A percentile compares a stretch with the other conserved stretches of the same genome.
Evolutionary conservation across 257 asterid genomes (phyloP).

Genomic region (Lithospermum erythrorhizon): DNA sequence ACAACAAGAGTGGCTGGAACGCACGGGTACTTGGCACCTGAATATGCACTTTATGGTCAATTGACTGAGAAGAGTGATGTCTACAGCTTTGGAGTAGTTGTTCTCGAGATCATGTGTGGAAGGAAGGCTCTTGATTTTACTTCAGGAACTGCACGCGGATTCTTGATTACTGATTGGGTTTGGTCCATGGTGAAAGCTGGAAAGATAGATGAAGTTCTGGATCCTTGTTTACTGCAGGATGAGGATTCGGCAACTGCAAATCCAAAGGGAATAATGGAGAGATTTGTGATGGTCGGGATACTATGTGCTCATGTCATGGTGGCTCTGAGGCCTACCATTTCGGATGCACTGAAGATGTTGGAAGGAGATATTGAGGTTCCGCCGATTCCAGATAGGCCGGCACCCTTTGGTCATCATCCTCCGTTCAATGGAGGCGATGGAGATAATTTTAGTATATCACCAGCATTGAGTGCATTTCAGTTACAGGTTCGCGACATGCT

Average conservation of each 20-base stretch:
- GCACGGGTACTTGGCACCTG: slow-evolving; percentile 88
- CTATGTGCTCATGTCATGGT: slow-evolving; percentile 93
- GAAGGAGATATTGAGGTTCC: slow-evolving; percentile 91
- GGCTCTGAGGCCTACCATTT: slow-evolving; percentile 75
- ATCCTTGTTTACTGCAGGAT: slow-evolving; percentile 28
- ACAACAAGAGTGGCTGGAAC: slow-evolving; percentile 93
- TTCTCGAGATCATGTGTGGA: slow-evolving; percentile 92
- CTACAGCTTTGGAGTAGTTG: slow-evolving; percentile 79
- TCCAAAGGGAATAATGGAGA: slow-evolving; percentile 63
- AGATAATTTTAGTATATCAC: slow-evolving; percentile 42
- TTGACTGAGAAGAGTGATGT: slow-evolving; percentile 85
- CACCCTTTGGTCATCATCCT: slow-evolving; percentile 63
- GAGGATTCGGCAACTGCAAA: slow-evolving; percentile 37
- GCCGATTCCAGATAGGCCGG: slow-evolving; percentile 63
- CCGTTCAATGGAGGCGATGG: slow-evolving; percentile 29
- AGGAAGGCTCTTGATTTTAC: slow-evolving; percentile 74
- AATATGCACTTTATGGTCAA: slow-evolving; percentile 84
- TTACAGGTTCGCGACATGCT: slow-evolving; percentile 57
- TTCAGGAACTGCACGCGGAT: slow-evolving; percentile 35
- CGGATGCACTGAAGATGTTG: slow-evolving; percentile 74
- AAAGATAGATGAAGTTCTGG: slow-evolving; percentile 47
- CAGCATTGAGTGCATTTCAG: slow-evolving; percentile 42
- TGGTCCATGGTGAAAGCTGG: slow-evolving; percentile 71
- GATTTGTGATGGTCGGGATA: slow-evolving; percentile 68
- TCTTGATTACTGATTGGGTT: slow-evolving; percentile 81